phyloP scores from a whole-genome alignment of 345 rosid species.

The Viola odorata region DNA sequence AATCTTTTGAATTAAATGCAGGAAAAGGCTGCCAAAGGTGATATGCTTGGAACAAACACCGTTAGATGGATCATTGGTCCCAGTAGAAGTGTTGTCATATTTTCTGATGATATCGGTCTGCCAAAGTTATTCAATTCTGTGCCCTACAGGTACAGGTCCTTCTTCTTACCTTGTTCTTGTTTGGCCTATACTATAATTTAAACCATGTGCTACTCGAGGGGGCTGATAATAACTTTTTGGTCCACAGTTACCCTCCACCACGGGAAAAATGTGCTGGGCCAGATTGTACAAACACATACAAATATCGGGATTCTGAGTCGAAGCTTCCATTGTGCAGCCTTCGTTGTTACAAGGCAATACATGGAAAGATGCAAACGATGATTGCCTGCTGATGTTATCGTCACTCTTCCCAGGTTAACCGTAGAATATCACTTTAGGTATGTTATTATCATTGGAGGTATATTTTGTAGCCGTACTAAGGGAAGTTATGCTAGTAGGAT shows the following conservation, averaged over 20 bases:
- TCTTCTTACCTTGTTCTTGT: neutral
- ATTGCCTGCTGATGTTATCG: slow-evolving; percentile 12
- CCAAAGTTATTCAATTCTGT: slow-evolving; percentile 26
- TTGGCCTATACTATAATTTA: neutral
- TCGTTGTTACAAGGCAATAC: slow-evolving; percentile 27
- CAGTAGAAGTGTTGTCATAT: slow-evolving; percentile 22
- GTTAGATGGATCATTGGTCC: slow-evolving; percentile 20
- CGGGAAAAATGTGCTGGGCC: slow-evolving; percentile 30
- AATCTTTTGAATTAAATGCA: neutral
- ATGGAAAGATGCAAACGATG: slow-evolving; percentile 10
- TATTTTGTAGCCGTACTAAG: neutral
- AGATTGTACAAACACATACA: slow-evolving; percentile 22
- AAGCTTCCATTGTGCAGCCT: slow-evolving; percentile 30
- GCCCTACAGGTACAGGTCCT: slow-evolving; percentile 39
- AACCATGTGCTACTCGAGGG: neutral
- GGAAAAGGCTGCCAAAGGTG: slow-evolving; percentile 11
- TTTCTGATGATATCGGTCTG: slow-evolving; percentile 24
- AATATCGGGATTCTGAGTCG: slow-evolving; percentile 21
- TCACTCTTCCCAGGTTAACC: neutral
- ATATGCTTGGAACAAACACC: slow-evolving; percentile 12
- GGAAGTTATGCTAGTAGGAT: neutral
- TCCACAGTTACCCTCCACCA: slow-evolving; percentile 26
- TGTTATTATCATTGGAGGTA: neutral
- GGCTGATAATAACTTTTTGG: neutral
- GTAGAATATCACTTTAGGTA: no score